These are phyloP conservation scores for Pseudogymnoascus sp. DNA, from an alignment of 2,329 filamentous ascomycete genomes.

Conservation along the genomic window DNA sequence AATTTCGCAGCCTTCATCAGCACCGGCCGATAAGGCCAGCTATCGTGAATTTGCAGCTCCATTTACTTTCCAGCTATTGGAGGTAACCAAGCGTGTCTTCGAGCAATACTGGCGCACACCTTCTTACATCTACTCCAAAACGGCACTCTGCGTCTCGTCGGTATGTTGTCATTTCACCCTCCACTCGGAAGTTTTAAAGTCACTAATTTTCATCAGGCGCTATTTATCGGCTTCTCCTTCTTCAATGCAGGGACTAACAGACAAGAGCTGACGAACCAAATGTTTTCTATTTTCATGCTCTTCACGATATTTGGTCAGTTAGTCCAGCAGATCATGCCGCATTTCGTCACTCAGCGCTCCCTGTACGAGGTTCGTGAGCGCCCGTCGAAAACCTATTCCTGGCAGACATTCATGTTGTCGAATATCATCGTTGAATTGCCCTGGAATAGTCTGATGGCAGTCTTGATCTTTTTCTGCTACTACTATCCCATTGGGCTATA, in stretches of 20 bases:
- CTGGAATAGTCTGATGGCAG: conserved; percentile 35
- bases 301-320: conserved; percentile 52
- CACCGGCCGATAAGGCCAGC: conserved; percentile 34
- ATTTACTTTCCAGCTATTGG: conserved; percentile 51
- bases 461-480: conserved; percentile 43
- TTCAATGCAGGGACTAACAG: conserved; percentile 48
- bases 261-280: conserved; percentile 42
- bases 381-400: conserved; percentile 54
- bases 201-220: conserved; percentile 26
- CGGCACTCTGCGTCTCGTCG: conserved; percentile 46
- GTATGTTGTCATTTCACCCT: conserved; percentile 24
- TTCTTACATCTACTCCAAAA: conserved; percentile 40
- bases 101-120: conserved; percentile 53
- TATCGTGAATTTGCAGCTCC: conserved; percentile 66
- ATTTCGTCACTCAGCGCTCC: conserved; percentile 47
- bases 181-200: not conserved
- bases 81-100: conserved; percentile 56
- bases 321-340: conserved; percentile 49
- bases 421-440: conserved; percentile 40
- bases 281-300: conserved; percentile 56
- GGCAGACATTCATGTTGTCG: conserved; percentile 48
- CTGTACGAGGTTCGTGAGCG: conserved; percentile 52
- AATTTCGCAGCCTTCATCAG: conserved; percentile 41
- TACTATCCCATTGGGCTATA: conserved; percentile 51
- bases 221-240: conserved; percentile 55